Evolutionary conservation across 2,329 filamentous ascomycete species (phyloP).

Genomic region (Pseudocercospora eumusae): DNA sequence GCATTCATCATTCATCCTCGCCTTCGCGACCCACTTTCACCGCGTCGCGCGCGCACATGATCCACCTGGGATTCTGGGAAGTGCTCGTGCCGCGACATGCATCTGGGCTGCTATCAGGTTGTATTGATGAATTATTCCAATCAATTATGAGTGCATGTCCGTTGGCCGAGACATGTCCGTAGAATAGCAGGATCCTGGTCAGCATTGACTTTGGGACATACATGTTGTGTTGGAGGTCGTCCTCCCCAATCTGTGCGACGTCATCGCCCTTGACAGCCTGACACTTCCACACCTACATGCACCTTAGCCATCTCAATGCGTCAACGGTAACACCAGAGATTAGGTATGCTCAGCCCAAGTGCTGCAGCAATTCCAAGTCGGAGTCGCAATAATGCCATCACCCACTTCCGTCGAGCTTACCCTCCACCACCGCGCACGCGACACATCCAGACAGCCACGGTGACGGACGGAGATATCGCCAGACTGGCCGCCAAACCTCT

Average conservation of each 20-base stretch:
- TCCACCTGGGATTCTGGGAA: neutral
- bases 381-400: conserved; percentile 25
- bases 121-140: neutral
- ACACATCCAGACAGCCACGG: conserved; percentile 44
- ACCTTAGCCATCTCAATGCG: conserved; percentile 23
- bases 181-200: neutral
- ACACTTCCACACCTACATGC: neutral
- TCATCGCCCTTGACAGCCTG: neutral
- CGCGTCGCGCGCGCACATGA: neutral
- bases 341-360: conserved; percentile 36
- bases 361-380: conserved; percentile 26
- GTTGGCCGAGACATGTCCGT: neutral
- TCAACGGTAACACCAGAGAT: conserved; percentile 18
- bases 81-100: neutral
- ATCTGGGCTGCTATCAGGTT: neutral
- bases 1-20: no score
- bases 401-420: neutral
- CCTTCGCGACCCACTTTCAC: neutral
- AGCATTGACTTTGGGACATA: neutral
- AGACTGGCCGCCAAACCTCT: conserved; percentile 75
- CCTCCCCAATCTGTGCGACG: neutral
- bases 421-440: conserved; percentile 26
- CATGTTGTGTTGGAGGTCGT: no score
- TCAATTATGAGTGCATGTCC: neutral
- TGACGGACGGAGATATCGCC: conserved; percentile 73